phyloP scores from a whole-genome alignment of 192 early-diverging fungal genomes.

The Blastocladiella britannica region DNA sequence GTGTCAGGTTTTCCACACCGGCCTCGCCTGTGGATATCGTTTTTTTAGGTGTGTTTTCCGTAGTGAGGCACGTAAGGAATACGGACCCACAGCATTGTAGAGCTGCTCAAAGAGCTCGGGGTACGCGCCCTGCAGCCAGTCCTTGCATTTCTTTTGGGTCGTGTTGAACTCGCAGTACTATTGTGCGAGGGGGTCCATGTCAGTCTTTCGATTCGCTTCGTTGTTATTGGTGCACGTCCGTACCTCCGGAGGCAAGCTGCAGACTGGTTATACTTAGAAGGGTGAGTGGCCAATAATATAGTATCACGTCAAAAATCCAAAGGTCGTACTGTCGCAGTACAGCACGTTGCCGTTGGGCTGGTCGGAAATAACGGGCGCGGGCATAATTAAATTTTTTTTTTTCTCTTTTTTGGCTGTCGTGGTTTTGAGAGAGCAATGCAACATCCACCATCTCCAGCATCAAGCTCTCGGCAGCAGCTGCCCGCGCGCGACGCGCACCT shows the following conservation, averaged over 20 bases:
- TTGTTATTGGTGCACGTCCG: neutral
- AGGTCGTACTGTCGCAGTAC: conserved; percentile 9
- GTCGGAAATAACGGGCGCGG: too few species aligned
- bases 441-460: neutral
- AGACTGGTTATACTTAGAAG: conserved; percentile 6
- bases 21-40: conserved; percentile 15
- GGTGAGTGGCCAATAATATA: too few species aligned
- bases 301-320: neutral
- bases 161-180: conserved; percentile 86
- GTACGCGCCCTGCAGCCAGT: conserved; percentile 45
- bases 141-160: conserved; percentile 56
- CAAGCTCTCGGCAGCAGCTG: too few species aligned
- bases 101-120: conserved; percentile 32
- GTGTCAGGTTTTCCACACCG: conserved; percentile 11
- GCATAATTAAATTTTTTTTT: too few species aligned
- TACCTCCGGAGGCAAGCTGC: conserved; percentile 18
- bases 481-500: neutral
- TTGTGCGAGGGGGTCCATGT: neutral
- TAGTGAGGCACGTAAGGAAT: neutral
- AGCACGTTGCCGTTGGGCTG: conserved; percentile 3
- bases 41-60: conserved; percentile 11
- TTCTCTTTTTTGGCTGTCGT: too few species aligned
- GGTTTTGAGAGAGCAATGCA: neutral
- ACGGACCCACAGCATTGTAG: conserved; percentile 18
- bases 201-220: neutral